phyloP scores from a whole-genome alignment of 1,284 basidiomycete species.

The Somion occarium region DNA sequence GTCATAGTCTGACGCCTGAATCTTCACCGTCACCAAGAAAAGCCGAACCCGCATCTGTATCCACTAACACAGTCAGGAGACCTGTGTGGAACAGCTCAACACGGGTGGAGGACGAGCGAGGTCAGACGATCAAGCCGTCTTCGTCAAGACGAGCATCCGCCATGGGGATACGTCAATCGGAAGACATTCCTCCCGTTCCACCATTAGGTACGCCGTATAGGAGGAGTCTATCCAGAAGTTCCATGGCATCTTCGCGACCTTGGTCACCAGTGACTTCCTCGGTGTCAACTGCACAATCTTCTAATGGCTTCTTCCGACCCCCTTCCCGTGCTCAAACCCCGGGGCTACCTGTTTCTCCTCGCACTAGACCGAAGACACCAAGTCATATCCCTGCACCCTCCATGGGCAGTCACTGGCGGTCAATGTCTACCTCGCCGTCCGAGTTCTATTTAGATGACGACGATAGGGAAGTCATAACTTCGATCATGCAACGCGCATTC shows the following conservation, averaged over 20 bases:
- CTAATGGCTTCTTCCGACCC: slow-evolving; percentile 33
- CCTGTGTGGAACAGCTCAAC: slow-evolving; percentile 76
- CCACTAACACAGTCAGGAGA: slow-evolving; percentile 29
- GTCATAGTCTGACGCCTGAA: slow-evolving; percentile 65
- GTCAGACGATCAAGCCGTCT: slow-evolving; percentile 42
- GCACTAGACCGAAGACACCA: slow-evolving; percentile 55
- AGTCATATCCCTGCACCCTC: slow-evolving; percentile 67
- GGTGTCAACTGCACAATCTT: slow-evolving; percentile 63
- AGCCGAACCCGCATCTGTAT: slow-evolving; percentile 27
- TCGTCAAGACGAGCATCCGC: slow-evolving; percentile 46
- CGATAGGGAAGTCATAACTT: slow-evolving; percentile 31
- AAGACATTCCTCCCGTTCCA: slow-evolving; percentile 45
- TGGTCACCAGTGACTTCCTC: slow-evolving; percentile 76
- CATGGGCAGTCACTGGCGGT: slow-evolving; percentile 33
- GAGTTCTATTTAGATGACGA: slow-evolving; percentile 39
- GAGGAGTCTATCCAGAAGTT: slow-evolving; percentile 66
- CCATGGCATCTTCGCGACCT: slow-evolving; percentile 72
- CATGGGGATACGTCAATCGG: slow-evolving; percentile 20
- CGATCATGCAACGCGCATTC: slow-evolving; percentile 52
- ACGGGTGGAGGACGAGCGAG: slow-evolving; percentile 48
- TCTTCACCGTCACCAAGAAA: slow-evolving; percentile 42
- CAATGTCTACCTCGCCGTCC: slow-evolving; percentile 43
- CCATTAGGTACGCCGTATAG: slow-evolving; percentile 37
- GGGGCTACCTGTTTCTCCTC: slow-evolving; percentile 17
- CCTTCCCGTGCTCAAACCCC: slow-evolving; percentile 34